Conservation (phyloP, 352 stramenopile genomes). For the Phytophthora macrochlamydospora region DNA sequence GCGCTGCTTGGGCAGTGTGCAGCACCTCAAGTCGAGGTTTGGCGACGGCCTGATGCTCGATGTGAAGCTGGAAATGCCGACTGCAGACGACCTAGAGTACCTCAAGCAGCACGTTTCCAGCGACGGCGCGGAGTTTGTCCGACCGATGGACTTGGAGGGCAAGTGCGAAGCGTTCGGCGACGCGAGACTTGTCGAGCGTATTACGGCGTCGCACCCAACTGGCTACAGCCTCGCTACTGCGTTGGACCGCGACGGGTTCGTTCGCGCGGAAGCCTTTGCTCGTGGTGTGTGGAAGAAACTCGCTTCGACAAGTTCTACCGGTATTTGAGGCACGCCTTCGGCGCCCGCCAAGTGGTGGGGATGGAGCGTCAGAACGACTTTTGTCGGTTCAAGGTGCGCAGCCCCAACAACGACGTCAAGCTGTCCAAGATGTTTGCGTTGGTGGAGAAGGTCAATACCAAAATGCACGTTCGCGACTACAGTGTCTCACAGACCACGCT, state of each 20-base stretch:
- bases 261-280: constrained; percentile 40
- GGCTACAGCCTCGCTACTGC: constrained; percentile 58
- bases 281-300: constrained; percentile 66
- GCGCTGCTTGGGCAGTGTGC: constrained; percentile 67
- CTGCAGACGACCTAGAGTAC: constrained; percentile 28
- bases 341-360: constrained; percentile 13
- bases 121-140: constrained; percentile 30
- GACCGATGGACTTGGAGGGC: constrained; percentile 23
- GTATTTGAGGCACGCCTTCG: constrained; percentile 39
- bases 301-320: constrained; percentile 37
- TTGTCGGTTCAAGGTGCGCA: constrained; percentile 59
- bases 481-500: constrained; percentile 84
- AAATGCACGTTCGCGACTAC: constrained; percentile 81
- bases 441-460: constrained; percentile 54
- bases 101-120: constrained; percentile 21
- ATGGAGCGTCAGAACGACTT: constrained; percentile 66
- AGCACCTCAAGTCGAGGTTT: constrained; percentile 96
- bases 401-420: constrained; percentile 39
- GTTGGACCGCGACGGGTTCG: constrained; percentile 43
- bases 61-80: constrained; percentile 40
- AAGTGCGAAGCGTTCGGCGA: constrained; percentile 56
- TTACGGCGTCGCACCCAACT: constrained; percentile 50
- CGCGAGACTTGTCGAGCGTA: constrained; percentile 30
- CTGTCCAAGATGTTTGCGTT: constrained; percentile 77
- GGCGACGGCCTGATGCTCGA: constrained; percentile 92